Base-by-base conservation (phyloP, 129 eudicot genomes). In the Pittosporum tobira region DNA sequence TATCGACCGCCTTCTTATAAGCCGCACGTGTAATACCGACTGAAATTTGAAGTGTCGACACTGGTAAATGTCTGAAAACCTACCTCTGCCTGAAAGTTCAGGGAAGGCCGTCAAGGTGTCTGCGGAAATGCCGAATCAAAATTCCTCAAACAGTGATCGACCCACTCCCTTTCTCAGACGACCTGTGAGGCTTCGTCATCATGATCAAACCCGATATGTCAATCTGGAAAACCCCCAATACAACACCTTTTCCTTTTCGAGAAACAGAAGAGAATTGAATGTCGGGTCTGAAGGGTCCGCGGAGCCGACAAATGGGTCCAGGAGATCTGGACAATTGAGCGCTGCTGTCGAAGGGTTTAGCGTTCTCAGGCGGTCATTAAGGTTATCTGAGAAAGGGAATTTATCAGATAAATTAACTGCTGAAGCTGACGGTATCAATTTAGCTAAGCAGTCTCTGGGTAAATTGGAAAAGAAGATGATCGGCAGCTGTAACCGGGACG, bases 91-190 rank as follows among this genome's bases (percentile, higher is more conserved):
- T n/a, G n/a, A n/a, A n/a, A n/a, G n/a, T n/a, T n/a, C n/a, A n/a
- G 24, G 18, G 49, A n/a, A n/a, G n/a, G 68, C 63, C 26, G 45
- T 57, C 57, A 48, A 59, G 29, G 61, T 61, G 89, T 75, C 73
- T 62, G 96, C 27, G 53, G 63, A 81, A 84, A 88, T 84, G 94
- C 75, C 69, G 51, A 50, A 50, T 5, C 58, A 48, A 73, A 77
- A 58, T 19, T 56, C 66, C 68, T 20, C 12, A 48, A 58, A 43
- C 12, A n/a, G 21, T 49, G 59, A 66, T 8, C 47, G 53, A 8
- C 65, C 59, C 59, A 30, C 75, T 47, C 48, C 42, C 45, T 23
- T 53, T 54, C 83, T 74, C 46, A 67, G 94, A 50, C 49, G 90
- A 37, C 71, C 81, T 21, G 75, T 77, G 21, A 64, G 78, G 20